Base-by-base conservation (phyloP, 345 rosid species). In the Linum lewisii region DNA sequence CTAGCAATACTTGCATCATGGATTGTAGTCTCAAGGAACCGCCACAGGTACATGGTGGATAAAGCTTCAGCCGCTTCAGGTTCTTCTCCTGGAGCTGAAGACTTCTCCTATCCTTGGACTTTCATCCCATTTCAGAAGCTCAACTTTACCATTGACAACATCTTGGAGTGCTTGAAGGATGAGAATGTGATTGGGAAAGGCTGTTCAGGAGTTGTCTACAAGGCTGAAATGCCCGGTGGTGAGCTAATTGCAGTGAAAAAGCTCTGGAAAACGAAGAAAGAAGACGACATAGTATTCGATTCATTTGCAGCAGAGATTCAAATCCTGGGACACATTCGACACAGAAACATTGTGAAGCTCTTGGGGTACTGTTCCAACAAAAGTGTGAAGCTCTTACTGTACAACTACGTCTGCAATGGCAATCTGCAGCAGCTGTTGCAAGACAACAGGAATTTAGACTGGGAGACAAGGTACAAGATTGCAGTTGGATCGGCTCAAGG, bases 171-270 rank as follows among this genome's bases (percentile, higher is more conserved):
- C 75, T 75, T 93, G 50, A 72, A 76, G 58, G 95, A 86, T 37
- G 97, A 93, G 58, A 93, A 93, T 70, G 82, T 84, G 61, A 82
- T 93, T 26, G 99, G 99, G 13, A 86, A 93, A 81, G 97, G 99
- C 9, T 88, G 95, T 65, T 93, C 99, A 0, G 99, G 99, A 13
- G 61, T 86, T 18, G 99, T 93, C 16, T 88, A 86, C 74, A 88
- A 70, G 78, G 95, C 89, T 0, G 99, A 88, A 52, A 82, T 82
- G 84, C 88, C 95, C 0, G 80, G 73, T 25, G 95, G 95, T 37
- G 95, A 86, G 54, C 37, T 72, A 66, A 71, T 93, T 44, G 97
- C 95, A 0, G 99, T 88, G 11, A 93, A 93, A 64, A 93, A 93
- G 72, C 94, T 93, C 0, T 88, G 94, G 97, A 86, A 75, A 64